These are phyloP conservation scores for Tothia fuscella DNA, from an alignment of 2,329 filamentous ascomycete species.

Conservation along the genomic window DNA sequence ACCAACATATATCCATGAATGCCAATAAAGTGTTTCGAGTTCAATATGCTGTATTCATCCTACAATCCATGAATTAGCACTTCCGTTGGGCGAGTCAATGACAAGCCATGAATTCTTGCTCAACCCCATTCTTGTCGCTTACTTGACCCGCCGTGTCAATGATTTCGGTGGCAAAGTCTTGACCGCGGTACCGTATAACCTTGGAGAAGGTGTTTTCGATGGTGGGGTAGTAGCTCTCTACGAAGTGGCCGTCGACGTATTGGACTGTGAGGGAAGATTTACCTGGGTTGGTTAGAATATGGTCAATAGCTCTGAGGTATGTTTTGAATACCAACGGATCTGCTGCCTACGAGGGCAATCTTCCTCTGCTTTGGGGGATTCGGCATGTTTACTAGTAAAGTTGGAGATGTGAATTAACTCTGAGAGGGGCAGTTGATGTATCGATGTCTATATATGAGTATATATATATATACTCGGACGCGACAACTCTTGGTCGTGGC, in stretches of 20 bases:
- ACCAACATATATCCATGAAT: conserved; percentile 98
- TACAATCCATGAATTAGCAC: conserved; percentile 26
- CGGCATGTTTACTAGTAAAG: no score
- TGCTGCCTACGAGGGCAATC: conserved; percentile 89
- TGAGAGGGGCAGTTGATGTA: no score
- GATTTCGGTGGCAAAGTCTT: conserved; percentile 92
- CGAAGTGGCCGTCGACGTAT: conserved; percentile 95
- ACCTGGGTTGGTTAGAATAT: conserved; percentile 43
- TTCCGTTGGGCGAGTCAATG: no score
- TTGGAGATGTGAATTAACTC: no score
- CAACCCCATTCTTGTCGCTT: no score
- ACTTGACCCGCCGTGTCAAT: conserved; percentile 96
- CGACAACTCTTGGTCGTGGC: no score
- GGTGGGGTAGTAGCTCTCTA: conserved; percentile 97
- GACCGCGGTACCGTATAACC: conserved; percentile 80
- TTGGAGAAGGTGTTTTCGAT: conserved; percentile 99
- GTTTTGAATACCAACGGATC: conserved; percentile 63
- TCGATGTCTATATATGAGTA: no score
- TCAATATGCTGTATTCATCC: conserved; percentile 98
- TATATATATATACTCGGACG: no score
- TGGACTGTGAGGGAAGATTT: conserved; percentile 96
- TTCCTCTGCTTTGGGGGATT: conserved; percentile 79
- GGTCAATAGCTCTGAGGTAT: background rate
- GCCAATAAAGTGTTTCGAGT: conserved; percentile 97
- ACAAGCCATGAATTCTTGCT: no score